Evolutionary conservation across 2,329 filamentous ascomycete species (phyloP).

Genomic region (Colletotrichum phormii): DNA sequence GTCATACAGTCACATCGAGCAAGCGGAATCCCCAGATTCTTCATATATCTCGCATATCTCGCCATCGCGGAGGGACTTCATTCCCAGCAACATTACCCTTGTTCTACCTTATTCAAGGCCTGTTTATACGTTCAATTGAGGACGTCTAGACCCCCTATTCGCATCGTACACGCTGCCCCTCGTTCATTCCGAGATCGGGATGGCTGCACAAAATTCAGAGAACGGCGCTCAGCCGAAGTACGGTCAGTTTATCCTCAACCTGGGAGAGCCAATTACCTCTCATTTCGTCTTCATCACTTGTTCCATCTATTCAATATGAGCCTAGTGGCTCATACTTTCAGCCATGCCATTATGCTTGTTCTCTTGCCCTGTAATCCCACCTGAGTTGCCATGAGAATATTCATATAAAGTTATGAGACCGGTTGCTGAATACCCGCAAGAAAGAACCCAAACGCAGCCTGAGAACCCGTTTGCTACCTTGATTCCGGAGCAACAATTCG

Average conservation of each 20-base stretch:
- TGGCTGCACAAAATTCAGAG: conserved; percentile 40
- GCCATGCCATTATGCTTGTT: background rate
- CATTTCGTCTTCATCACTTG: conserved; percentile 15
- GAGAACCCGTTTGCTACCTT: conserved; percentile 92
- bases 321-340: background rate
- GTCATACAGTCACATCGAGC: conserved; percentile 18
- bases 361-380: background rate
- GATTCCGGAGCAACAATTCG: conserved; percentile 89
- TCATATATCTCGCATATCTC: conserved; percentile 30
- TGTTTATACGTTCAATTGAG: conserved; percentile 1
- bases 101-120: background rate
- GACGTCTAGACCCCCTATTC: background rate
- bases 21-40: conserved; percentile 18
- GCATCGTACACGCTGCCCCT: background rate
- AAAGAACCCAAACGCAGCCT: conserved; percentile 76
- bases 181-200: conserved; percentile 38
- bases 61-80: background rate
- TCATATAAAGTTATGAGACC: conserved; percentile 47
- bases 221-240: conserved; percentile 43
- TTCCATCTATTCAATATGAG: background rate
- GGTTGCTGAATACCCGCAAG: conserved; percentile 74
- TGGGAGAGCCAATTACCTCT: background rate
- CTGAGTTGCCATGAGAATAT: background rate
- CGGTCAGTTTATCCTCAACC: conserved; percentile 44
- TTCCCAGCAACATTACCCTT: conserved; percentile 1